phyloP scores from a whole-genome alignment of 208 protist species.

The Trypanosoma grayi region DNA sequence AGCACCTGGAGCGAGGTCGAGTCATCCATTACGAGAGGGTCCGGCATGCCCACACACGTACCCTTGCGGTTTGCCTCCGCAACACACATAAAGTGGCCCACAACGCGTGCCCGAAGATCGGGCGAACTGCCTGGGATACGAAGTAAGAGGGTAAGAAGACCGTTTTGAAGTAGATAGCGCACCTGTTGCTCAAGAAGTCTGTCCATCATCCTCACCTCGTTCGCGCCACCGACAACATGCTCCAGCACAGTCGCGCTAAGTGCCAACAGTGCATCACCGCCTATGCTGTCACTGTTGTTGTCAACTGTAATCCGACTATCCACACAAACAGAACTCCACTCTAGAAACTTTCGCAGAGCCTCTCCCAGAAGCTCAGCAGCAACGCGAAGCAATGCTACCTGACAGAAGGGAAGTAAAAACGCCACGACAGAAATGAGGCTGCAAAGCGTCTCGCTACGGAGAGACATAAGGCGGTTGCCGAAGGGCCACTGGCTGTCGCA shows the following conservation, averaged over 20 bases:
- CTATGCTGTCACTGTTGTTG: neutral
- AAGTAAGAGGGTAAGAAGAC: constrained; percentile 19
- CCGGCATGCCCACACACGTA: neutral
- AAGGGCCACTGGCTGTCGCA: neutral
- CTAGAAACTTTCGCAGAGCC: constrained; percentile 11
- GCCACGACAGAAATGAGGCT: constrained; percentile 7
- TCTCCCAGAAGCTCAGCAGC: constrained; percentile 19
- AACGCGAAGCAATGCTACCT: constrained; percentile 1
- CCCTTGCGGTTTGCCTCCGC: constrained; percentile 4
- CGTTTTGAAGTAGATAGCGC: constrained; percentile 8
- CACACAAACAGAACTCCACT: neutral
- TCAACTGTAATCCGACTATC: constrained; percentile 4
- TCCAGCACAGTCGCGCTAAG: constrained; percentile 12
- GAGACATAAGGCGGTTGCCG: constrained; percentile 6
- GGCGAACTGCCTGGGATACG: neutral
- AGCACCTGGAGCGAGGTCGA: constrained; percentile 6
- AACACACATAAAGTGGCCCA: constrained; percentile 19
- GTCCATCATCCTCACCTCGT: neutral
- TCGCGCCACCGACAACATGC: neutral
- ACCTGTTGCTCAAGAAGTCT: constrained; percentile 3
- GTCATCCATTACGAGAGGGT: constrained; percentile 5
- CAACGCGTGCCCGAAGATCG: neutral
- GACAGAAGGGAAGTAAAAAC: constrained; percentile 20
- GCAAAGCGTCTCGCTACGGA: constrained; percentile 5
- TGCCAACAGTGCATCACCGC: constrained; percentile 3